A percentile compares a stretch with the other conserved stretches of the same genome.
phyloP scores from a whole-genome alignment of 2,329 filamentous ascomycete species.

The Aspergillus sp. region DNA sequence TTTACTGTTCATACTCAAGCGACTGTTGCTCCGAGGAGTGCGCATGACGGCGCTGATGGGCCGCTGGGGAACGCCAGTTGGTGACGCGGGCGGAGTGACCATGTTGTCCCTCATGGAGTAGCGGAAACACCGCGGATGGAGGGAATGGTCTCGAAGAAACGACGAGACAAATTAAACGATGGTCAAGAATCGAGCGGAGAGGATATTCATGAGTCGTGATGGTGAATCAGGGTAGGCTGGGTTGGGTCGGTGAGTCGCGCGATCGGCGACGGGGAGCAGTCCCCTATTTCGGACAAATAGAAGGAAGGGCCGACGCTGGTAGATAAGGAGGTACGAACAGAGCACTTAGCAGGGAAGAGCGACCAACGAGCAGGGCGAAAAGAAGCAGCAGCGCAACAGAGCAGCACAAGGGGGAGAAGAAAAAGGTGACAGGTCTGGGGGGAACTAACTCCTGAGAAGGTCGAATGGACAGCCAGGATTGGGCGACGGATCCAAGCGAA shows the following conservation, averaged over 20 bases:
- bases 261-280: constrained; percentile 15
- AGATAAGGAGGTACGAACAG: constrained; percentile 1
- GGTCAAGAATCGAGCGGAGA: constrained; percentile 2
- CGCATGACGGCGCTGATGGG: constrained; percentile 75
- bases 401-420: constrained; percentile 2
- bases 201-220: constrained; percentile 11
- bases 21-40: constrained; percentile 68
- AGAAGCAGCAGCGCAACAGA: constrained; percentile 1
- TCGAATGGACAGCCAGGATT: no score
- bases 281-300: constrained; percentile 4
- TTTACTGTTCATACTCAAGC: constrained; percentile 72
- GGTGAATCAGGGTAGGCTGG: constrained; percentile 1
- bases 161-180: background rate
- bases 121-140: background rate
- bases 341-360: background rate
- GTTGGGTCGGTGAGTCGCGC: constrained; percentile 6
- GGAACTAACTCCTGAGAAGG: no score
- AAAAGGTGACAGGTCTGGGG: constrained; percentile 10
- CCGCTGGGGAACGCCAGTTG: constrained; percentile 49
- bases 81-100: constrained; percentile 61
- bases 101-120: constrained; percentile 45
- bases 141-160: constrained; percentile 4
- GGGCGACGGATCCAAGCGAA: no score
- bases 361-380: constrained; percentile 1
- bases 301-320: background rate